Evolutionary conservation across 2,329 filamentous ascomycete genomes (phyloP).

Genomic region (Sarocladium oryzae): DNA sequence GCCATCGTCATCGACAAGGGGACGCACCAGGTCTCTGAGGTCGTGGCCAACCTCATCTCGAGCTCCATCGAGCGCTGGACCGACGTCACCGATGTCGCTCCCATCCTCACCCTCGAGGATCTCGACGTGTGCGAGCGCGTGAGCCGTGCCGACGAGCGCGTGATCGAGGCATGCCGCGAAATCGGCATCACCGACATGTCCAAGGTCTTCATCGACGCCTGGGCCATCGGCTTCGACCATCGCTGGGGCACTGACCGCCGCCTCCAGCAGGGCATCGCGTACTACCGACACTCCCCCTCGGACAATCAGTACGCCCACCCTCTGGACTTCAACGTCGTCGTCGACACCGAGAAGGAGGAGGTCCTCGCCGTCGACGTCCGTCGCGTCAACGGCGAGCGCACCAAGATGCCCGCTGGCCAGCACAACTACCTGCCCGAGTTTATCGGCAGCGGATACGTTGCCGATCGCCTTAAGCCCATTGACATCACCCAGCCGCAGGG

Average conservation of each 20-base stretch:
- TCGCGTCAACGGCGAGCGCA: constrained; percentile 38
- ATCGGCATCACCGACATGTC: constrained; percentile 75
- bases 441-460: constrained; percentile 27
- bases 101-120: constrained; percentile 69
- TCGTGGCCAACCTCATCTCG: constrained; percentile 42
- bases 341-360: constrained; percentile 41
- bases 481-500: constrained; percentile 34
- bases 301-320: constrained; percentile 59
- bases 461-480: constrained; percentile 29
- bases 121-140: constrained; percentile 67
- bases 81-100: constrained; percentile 38
- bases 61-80: constrained; percentile 37
- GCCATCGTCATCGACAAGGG: constrained; percentile 40
- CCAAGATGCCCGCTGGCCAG: constrained; percentile 35
- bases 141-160: constrained; percentile 60
- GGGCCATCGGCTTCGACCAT: constrained; percentile 79
- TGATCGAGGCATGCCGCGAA: constrained; percentile 70
- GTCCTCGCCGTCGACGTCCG: constrained; percentile 37
- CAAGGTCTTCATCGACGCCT: constrained; percentile 78
- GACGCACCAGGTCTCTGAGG: constrained; percentile 37
- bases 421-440: constrained; percentile 32
- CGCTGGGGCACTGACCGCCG: constrained; percentile 66
- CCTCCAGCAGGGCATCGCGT: constrained; percentile 76
- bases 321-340: constrained; percentile 40
- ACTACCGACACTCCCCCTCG: constrained; percentile 66